Percentiles rank a stretch among this genome's conserved stretches.
Evolutionary conservation across 2,329 filamentous ascomycete genomes (phyloP).

Genomic region (Aureobasidium vineae): DNA sequence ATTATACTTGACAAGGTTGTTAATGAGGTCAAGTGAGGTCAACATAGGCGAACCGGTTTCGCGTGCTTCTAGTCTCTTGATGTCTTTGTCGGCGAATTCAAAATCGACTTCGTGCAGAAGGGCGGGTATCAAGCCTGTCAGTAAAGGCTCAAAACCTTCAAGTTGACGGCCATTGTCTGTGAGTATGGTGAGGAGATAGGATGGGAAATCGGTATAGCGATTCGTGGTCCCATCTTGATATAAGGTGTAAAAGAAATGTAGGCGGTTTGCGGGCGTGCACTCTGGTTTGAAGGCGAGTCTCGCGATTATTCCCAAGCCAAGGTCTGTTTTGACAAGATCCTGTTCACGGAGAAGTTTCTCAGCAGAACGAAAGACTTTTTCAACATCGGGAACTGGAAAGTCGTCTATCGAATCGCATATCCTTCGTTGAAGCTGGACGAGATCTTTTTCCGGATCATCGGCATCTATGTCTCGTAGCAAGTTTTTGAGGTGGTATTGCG

Average conservation of each 20-base stretch:
- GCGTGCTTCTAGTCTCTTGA: neutral
- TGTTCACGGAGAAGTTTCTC: constrained; percentile 17
- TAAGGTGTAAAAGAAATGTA: constrained; percentile 16
- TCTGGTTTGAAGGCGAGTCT: constrained; percentile 19
- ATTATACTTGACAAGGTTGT: constrained; percentile 24
- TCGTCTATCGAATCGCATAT: constrained; percentile 19
- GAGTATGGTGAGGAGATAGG: constrained; percentile 15
- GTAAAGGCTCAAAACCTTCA: constrained; percentile 22
- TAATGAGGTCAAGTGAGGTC: constrained; percentile 14
- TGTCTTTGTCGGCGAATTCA: constrained; percentile 1
- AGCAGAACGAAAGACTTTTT: neutral
- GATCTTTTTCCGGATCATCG: neutral
- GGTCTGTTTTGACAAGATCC: constrained; percentile 9
- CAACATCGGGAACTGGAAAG: constrained; percentile 5
- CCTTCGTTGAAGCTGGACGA: constrained; percentile 11
- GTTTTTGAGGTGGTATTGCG: constrained; percentile 7
- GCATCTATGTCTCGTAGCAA: constrained; percentile 15
- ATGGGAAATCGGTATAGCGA: constrained; percentile 16
- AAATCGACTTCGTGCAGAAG: constrained; percentile 9
- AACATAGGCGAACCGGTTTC: neutral
- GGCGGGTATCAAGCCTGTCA: constrained; percentile 1
- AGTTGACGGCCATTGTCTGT: constrained; percentile 23
- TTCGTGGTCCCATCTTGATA: constrained; percentile 15
- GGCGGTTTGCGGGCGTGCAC: constrained; percentile 17
- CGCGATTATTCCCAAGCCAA: constrained; percentile 18